Evolutionary conservation across 1,139 yeast genomes (phyloP).

Genomic region (Suhomyces coccinellae): DNA sequence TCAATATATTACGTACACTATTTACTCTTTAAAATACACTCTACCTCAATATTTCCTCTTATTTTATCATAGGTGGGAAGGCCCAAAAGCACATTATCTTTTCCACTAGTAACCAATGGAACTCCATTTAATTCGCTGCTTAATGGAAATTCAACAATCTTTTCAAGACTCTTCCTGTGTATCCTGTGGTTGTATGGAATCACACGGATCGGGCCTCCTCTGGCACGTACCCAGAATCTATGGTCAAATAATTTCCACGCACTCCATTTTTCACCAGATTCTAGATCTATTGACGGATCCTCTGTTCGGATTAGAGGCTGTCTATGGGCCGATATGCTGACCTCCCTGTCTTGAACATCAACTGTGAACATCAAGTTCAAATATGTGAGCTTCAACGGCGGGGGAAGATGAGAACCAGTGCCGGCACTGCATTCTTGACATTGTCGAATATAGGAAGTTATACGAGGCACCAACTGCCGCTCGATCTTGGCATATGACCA

Average conservation of each 20-base stretch:
- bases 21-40: slow-evolving; percentile 6
- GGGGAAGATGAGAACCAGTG: not conserved
- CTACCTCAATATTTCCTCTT: not conserved
- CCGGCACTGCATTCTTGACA: not conserved
- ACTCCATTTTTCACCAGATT: slow-evolving; percentile 2
- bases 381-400: slow-evolving; percentile 4
- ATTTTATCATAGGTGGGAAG: slow-evolving; percentile 2
- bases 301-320: slow-evolving; percentile 7
- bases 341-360: not conserved
- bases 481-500: slow-evolving; percentile 50
- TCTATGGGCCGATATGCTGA: not conserved
- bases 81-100: slow-evolving; percentile 6
- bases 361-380: slow-evolving; percentile 7
- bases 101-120: slow-evolving; percentile 6
- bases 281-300: not conserved
- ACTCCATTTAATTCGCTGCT: slow-evolving; percentile 9
- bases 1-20: slow-evolving; percentile 5
- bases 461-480: slow-evolving; percentile 30
- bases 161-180: slow-evolving; percentile 10
- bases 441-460: slow-evolving; percentile 9
- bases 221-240: slow-evolving; percentile 36
- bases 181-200: slow-evolving; percentile 24
- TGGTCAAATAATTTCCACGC: slow-evolving; percentile 29
- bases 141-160: not conserved
- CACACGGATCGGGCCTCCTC: slow-evolving; percentile 12